Evolutionary conservation across 108 stramenopile genomes (phyloP), one percentile per base, ranked within the genome.

Genomic region (Poteriospumella lacustris): DNA sequence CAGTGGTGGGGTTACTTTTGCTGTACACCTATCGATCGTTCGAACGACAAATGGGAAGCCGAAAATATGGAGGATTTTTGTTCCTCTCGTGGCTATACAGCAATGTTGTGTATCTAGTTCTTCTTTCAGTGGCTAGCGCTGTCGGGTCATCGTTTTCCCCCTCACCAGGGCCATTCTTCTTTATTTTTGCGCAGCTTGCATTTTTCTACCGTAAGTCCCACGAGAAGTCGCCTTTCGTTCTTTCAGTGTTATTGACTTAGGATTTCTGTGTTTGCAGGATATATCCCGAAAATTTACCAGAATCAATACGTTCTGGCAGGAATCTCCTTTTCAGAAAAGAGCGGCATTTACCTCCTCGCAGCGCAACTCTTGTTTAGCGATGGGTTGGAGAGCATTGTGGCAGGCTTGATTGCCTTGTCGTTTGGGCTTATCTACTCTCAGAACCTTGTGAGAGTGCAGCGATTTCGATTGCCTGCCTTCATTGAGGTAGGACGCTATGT

Each of bases 181-280:
- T 64, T 31, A 24, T 64, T 31, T 64, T 64, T 33, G 15, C 60
- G 9, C 31, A 5, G 31, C 60, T 64, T 31, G 15, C 60, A 31
- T 64, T 64, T 3, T 64, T 34, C 31, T 64, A 64, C 31, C 5
- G 60, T 64, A 64, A 64, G 60, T 64, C 3, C 47, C n/a, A n/a
- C n/a, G n/a, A n/a, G n/a, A n/a, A n/a, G 19, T 64, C 31, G 3
- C 36, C 36, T 26, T 64, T 31, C 31, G 15, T 12, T 31, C 60
- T 12, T 9, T 64, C 28, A 31, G 60, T 24, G 15, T 26, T 64
- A 34, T 9, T 24, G 5, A 31, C 3, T 3, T 34, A 19, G 15
- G 15, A 26, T 64, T 64, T 19, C 15, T 33, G 9, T 64, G 36
- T 64, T 3, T 31, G 36, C 36, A 64, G 60, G 24, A 34, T 33